These are phyloP conservation scores for Aspergillus udagawae DNA, from an alignment of 2,329 filamentous ascomycete genomes.

Conservation along the genomic window DNA sequence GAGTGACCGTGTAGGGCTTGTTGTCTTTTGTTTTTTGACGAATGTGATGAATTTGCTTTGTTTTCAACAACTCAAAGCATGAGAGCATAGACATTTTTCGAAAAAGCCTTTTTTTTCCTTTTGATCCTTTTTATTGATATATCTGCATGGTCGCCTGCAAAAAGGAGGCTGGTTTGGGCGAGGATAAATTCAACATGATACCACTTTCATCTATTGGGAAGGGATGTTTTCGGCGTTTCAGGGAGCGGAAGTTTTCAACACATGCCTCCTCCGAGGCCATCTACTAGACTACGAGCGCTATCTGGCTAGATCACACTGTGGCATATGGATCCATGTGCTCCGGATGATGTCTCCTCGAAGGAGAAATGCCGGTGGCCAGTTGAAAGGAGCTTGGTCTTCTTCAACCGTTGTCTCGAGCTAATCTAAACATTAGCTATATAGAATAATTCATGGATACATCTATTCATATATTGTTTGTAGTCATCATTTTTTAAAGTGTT, in stretches of 20 bases:
- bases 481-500: neutral
- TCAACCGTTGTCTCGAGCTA: slow-evolving; percentile 23
- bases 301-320: neutral
- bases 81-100: slow-evolving; percentile 35
- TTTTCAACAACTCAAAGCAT: slow-evolving; percentile 51
- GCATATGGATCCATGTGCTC: slow-evolving; percentile 3
- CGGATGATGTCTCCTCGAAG: slow-evolving; percentile 10
- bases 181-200: slow-evolving; percentile 49
- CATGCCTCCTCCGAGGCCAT: slow-evolving; percentile 18
- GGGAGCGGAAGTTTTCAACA: slow-evolving; percentile 42
- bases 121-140: slow-evolving; percentile 25
- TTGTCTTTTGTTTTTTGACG: slow-evolving; percentile 30
- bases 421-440: slow-evolving; percentile 38
- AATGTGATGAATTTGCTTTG: slow-evolving; percentile 46
- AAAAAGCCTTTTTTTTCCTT: slow-evolving; percentile 24
- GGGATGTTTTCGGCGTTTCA: slow-evolving; percentile 40
- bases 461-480: neutral
- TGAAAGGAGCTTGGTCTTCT: slow-evolving; percentile 8
- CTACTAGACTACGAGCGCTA: slow-evolving; percentile 4
- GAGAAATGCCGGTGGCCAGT: slow-evolving; percentile 4
- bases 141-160: slow-evolving; percentile 36
- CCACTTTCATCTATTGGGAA: slow-evolving; percentile 42
- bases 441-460: slow-evolving; percentile 15
- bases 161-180: slow-evolving; percentile 31
- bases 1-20: slow-evolving; percentile 14